Percentiles rank a stretch among this genome's conserved stretches.
Conservation (phyloP, 192 early-diverging fungal species). For the Obelidium mucronatum region DNA sequence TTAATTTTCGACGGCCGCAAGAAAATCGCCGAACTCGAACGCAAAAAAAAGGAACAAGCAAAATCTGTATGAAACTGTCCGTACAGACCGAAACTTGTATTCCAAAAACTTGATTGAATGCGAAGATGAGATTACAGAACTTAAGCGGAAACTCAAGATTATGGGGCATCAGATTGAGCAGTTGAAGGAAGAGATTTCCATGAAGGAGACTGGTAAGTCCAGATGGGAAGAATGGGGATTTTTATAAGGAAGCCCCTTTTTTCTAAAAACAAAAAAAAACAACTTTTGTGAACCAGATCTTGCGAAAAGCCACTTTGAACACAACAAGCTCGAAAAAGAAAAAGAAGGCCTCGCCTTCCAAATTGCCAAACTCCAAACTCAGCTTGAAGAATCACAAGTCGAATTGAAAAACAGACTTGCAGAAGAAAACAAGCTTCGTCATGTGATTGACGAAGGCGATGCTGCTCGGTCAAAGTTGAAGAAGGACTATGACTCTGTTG, state of each 20-base stretch:
- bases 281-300: constrained; percentile 44
- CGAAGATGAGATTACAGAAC: constrained; percentile 66
- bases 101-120: constrained; percentile 66
- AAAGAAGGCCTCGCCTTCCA: constrained; percentile 59
- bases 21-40: constrained; percentile 63
- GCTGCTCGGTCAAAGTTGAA: constrained; percentile 58
- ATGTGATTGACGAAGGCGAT: constrained; percentile 62
- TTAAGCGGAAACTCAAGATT: constrained; percentile 70
- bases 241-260: not conserved
- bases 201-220: constrained; percentile 58
- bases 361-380: constrained; percentile 60
- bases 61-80: constrained; percentile 63
- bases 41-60: constrained; percentile 66
- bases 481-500: constrained; percentile 63
- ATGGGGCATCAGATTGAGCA: constrained; percentile 69
- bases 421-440: constrained; percentile 65
- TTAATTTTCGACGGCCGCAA: constrained; percentile 64
- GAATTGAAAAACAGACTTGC: constrained; percentile 62
- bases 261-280: not conserved
- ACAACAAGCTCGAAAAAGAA: constrained; percentile 66
- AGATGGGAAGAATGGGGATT: not conserved
- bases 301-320: constrained; percentile 67
- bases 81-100: constrained; percentile 65
- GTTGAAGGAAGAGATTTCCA: constrained; percentile 66
- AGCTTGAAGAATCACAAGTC: constrained; percentile 60